phyloP scores from a whole-genome alignment of 495 filamentous ascomycete species.

The Hypoxylon lenormandii region DNA sequence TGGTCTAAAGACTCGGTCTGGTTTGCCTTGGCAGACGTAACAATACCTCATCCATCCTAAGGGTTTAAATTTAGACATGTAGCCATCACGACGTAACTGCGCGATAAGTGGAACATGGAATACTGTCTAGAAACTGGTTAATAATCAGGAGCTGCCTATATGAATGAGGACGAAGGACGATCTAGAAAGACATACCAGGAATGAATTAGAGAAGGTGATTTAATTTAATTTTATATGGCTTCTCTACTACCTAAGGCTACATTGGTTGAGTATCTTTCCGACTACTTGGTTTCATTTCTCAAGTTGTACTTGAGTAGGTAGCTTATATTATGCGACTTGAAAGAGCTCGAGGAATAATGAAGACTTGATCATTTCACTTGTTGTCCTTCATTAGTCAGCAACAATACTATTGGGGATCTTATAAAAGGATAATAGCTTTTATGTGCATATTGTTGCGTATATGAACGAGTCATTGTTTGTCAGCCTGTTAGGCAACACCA shows the following conservation, averaged over 20 bases:
- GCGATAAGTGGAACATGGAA: not conserved
- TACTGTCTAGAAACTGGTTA: too few relatives aligned
- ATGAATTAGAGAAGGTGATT: too few relatives aligned
- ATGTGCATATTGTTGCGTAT: not conserved
- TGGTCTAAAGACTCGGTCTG: not conserved
- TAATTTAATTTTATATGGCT: too few relatives aligned
- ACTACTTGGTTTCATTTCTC: too few relatives aligned
- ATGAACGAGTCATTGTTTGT: constrained; percentile 4
- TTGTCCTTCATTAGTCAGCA: not conserved
- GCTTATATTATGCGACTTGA: too few relatives aligned
- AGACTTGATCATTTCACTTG: not conserved
- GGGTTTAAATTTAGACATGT: not conserved
- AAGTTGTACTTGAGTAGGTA: too few relatives aligned
- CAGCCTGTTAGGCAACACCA: constrained; percentile 24
- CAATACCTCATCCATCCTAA: not conserved
- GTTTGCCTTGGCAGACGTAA: constrained; percentile 7
- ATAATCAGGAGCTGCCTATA: too few relatives aligned
- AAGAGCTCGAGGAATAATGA: too few relatives aligned
- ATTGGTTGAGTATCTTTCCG: too few relatives aligned
- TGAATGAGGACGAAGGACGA: too few relatives aligned
- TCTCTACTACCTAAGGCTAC: too few relatives aligned
- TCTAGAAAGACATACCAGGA: too few relatives aligned
- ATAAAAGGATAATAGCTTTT: not conserved
- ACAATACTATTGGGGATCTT: not conserved
- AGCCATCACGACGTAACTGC: not conserved